These are phyloP conservation scores for Nicotiana knightiana DNA, from an alignment of 257 asterid genomes.

Conservation along the genomic window DNA sequence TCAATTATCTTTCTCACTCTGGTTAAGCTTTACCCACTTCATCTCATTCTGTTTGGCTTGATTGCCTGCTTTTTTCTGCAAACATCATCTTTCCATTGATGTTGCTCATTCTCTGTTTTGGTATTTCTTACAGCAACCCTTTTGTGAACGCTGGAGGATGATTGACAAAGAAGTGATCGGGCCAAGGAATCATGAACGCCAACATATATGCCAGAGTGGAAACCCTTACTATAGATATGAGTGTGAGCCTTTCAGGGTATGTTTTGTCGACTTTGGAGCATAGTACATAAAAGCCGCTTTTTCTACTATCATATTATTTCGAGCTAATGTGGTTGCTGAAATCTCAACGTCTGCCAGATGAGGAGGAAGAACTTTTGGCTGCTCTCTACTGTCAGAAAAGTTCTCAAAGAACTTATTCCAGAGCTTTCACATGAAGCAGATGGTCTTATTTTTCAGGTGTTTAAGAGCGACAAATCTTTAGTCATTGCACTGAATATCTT, in stretches of 20 bases:
- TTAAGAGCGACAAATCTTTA: not conserved
- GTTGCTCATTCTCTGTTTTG: constrained; percentile 8
- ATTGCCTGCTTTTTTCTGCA: not conserved
- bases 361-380: constrained; percentile 96
- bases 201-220: constrained; percentile 50
- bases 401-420: constrained; percentile 84
- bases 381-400: constrained; percentile 84
- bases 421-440: constrained; percentile 95
- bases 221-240: constrained; percentile 79
- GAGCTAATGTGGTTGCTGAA: constrained; percentile 22
- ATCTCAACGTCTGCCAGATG: constrained; percentile 49
- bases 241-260: constrained; percentile 91
- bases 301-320: not conserved
- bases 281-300: not conserved
- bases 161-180: constrained; percentile 90
- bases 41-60: not conserved
- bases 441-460: constrained; percentile 97
- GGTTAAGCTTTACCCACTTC: not conserved
- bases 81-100: not conserved
- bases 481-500: not conserved
- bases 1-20: not conserved
- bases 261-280: constrained; percentile 6
- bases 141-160: constrained; percentile 94
- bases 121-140: constrained; percentile 54
- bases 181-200: constrained; percentile 75